A percentile compares a stretch with the other conserved stretches of the same genome.
Evolutionary conservation across 2,329 filamentous ascomycete genomes (phyloP).

Genomic region (Calonectria fujianensis): DNA sequence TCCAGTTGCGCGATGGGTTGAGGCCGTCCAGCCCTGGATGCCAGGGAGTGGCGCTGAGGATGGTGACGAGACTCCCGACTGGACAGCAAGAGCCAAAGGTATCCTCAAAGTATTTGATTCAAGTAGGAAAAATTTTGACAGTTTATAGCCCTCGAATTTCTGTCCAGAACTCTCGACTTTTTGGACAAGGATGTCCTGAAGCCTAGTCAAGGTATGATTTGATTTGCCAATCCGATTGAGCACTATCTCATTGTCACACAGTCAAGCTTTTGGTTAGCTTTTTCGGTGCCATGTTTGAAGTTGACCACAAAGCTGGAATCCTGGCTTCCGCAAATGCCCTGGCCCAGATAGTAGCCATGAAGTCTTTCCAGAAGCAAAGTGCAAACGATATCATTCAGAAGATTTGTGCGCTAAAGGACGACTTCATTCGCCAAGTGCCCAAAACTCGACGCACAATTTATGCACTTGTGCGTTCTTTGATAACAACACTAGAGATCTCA

Average conservation of each 20-base stretch:
- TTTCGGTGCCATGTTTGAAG: slow-evolving; percentile 75
- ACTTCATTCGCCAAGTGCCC: slow-evolving; percentile 72
- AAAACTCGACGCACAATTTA: slow-evolving; percentile 73
- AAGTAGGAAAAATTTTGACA: slow-evolving; percentile 23
- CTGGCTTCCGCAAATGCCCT: slow-evolving; percentile 72
- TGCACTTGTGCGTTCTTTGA: slow-evolving; percentile 66
- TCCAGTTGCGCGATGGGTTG: slow-evolving; percentile 72
- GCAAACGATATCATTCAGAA: slow-evolving; percentile 70
- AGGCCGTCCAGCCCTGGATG: slow-evolving; percentile 74
- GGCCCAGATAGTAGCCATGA: slow-evolving; percentile 69
- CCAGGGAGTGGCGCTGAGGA: slow-evolving; percentile 64
- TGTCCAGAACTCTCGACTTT: slow-evolving; percentile 72
- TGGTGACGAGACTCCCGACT: slow-evolving; percentile 66
- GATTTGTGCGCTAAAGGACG: slow-evolving; percentile 71
- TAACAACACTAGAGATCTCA: slow-evolving; percentile 65
- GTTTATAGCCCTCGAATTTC: slow-evolving; percentile 71
- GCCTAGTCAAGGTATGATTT: slow-evolving; percentile 67
- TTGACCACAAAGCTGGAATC: slow-evolving; percentile 76
- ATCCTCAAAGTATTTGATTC: neutral
- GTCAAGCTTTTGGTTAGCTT: slow-evolving; percentile 71
- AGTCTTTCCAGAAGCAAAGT: slow-evolving; percentile 69
- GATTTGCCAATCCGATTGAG: neutral
- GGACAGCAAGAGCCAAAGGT: slow-evolving; percentile 74
- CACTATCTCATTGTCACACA: slow-evolving; percentile 43
- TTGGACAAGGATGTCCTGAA: slow-evolving; percentile 68